Percentiles rank a stretch among this genome's conserved stretches.
phyloP scores from a whole-genome alignment of 768 basidiomycete genomes.

The Tephrocybe sp. region DNA sequence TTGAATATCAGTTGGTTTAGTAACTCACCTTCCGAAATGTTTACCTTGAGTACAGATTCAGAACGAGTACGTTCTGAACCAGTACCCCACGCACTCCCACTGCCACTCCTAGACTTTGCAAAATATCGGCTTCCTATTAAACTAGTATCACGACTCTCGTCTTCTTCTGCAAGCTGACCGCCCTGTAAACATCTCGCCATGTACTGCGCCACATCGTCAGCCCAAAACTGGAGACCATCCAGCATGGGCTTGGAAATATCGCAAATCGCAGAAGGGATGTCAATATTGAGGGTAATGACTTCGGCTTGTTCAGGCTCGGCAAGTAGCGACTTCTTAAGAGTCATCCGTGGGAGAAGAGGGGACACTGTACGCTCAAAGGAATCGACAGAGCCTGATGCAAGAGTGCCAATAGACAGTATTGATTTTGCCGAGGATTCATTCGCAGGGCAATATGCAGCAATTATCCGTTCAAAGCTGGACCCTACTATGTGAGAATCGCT shows the following conservation, averaged over 20 bases:
- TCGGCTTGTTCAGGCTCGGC: constrained; percentile 13
- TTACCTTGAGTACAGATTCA: constrained; percentile 49
- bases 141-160: constrained; percentile 53
- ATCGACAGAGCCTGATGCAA: constrained; percentile 22
- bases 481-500: constrained; percentile 30
- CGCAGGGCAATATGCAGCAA: constrained; percentile 45
- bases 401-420: constrained; percentile 50
- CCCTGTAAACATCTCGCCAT: constrained; percentile 44
- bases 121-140: constrained; percentile 83
- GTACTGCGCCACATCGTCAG: constrained; percentile 81
- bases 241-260: constrained; percentile 61
- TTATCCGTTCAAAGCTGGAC: constrained; percentile 40
- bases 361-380: constrained; percentile 10
- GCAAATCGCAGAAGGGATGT: constrained; percentile 63
- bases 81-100: constrained; percentile 32
- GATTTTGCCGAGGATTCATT: constrained; percentile 36
- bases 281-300: constrained; percentile 28
- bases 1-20: constrained; percentile 17
- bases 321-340: constrained; percentile 25
- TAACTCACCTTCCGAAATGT: constrained; percentile 39
- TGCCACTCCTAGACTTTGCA: constrained; percentile 47
- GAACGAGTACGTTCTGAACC: constrained; percentile 23
- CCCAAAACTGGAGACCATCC: constrained; percentile 83
- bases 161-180: constrained; percentile 21
- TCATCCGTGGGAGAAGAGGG: constrained; percentile 33